Percentiles rank a stretch among this genome's conserved stretches.
Evolutionary conservation across 148 eudicot species (phyloP).

Genomic region (Bassia scoparia): DNA sequence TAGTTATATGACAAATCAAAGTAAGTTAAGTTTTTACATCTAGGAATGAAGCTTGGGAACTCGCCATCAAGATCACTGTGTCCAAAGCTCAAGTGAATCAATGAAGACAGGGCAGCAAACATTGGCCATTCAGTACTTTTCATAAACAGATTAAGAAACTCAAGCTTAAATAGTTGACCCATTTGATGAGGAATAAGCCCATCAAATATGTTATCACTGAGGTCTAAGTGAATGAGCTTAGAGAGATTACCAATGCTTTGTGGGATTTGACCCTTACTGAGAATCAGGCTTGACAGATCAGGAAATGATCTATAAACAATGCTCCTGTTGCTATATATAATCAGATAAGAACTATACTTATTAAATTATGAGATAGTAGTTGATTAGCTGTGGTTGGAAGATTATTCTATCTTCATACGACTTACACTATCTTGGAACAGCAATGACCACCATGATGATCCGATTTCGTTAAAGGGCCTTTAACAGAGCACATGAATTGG

Average conservation of each 20-base stretch:
- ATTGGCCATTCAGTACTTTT: constrained; percentile 52
- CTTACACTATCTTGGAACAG: no score
- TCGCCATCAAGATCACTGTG: constrained; percentile 35
- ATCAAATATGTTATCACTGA: constrained; percentile 39
- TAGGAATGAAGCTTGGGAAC: constrained; percentile 51
- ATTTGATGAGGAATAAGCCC: constrained; percentile 52
- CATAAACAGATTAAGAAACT: constrained; percentile 36
- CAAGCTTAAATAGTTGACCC: constrained; percentile 43
- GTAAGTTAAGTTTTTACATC: constrained; percentile 39
- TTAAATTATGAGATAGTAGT: no score
- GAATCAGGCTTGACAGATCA: no score
- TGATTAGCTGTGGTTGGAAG: no score
- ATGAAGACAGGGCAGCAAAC: constrained; percentile 39
- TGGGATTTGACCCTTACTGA: constrained; percentile 71
- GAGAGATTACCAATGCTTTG: constrained; percentile 43
- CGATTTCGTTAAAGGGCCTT: no score
- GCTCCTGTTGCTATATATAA: no score
- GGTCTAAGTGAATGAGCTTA: constrained; percentile 44
- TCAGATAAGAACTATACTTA: no score
- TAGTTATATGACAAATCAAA: constrained; percentile 54
- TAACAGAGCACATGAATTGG: no score
- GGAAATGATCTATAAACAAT: no score
- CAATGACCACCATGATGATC: no score
- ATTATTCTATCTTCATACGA: no score
- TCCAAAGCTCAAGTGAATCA: constrained; percentile 40